Evolutionary conservation across 306 rosid species (phyloP).

Genomic region (Benincasa hispida): DNA sequence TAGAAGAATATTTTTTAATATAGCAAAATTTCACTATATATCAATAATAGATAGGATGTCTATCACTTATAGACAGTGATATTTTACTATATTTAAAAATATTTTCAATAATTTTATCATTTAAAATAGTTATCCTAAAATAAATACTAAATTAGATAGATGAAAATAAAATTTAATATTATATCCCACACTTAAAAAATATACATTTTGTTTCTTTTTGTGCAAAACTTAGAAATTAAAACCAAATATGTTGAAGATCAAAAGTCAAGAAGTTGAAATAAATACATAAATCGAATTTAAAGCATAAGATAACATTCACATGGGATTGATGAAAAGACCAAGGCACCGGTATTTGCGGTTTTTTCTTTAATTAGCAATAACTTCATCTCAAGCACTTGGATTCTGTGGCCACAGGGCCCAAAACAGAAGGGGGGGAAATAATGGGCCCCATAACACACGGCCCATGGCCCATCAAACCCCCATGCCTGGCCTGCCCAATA

Average conservation of each 20-base stretch:
- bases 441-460: not conserved
- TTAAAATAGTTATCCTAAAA: too few species aligned
- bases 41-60: too few species aligned
- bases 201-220: too few species aligned
- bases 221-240: too few species aligned
- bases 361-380: not conserved
- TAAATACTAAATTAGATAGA: too few species aligned
- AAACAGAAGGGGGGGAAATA: not conserved
- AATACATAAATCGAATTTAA: not conserved
- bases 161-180: too few species aligned
- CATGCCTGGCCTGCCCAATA: not conserved
- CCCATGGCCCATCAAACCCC: not conserved
- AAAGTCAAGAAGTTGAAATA: not conserved
- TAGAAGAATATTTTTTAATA: too few species aligned
- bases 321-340: not conserved
- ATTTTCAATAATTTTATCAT: too few species aligned
- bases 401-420: not conserved
- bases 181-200: too few species aligned
- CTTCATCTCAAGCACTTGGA: not conserved
- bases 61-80: too few species aligned
- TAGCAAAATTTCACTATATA: too few species aligned
- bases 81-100: too few species aligned
- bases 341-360: not conserved
- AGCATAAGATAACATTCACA: not conserved
- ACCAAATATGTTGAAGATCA: not conserved